Evolutionary conservation across 148 eudicot species (phyloP).

Genomic region (Dianthus caryophyllus): DNA sequence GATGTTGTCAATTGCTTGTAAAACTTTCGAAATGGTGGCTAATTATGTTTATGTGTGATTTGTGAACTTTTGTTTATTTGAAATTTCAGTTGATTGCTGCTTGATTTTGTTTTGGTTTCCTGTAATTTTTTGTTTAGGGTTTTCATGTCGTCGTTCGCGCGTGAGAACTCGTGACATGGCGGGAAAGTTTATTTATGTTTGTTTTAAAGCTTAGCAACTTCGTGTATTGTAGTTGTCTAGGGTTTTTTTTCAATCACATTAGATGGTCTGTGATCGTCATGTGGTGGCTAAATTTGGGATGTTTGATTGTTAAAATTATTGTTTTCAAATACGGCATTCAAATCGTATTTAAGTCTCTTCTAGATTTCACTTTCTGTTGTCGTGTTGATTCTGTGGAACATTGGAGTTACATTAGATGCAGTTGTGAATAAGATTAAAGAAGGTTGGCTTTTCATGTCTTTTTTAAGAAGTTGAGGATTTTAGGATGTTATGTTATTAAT

Average conservation of each 20-base stretch:
- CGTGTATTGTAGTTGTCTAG: constrained; percentile 1
- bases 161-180: background rate
- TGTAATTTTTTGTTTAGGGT: no score
- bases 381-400: background rate
- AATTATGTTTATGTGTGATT: no score
- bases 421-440: background rate
- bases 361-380: background rate
- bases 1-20: no score
- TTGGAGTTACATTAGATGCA: background rate
- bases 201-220: background rate
- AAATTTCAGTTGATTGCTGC: no score
- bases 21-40: no score
- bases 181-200: background rate
- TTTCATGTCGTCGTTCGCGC: no score
- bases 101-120: no score
- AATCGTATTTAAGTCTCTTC: background rate
- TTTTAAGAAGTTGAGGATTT: background rate
- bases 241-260: background rate
- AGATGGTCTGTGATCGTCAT: background rate
- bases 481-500: background rate
- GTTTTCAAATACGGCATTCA: background rate
- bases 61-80: no score
- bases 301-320: background rate
- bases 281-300: background rate
- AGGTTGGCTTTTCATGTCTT: background rate